Percentiles rank a stretch among this genome's conserved stretches.
Evolutionary conservation across 2,329 filamentous ascomycete species (phyloP).

Genomic region (Claviceps purpurea): DNA sequence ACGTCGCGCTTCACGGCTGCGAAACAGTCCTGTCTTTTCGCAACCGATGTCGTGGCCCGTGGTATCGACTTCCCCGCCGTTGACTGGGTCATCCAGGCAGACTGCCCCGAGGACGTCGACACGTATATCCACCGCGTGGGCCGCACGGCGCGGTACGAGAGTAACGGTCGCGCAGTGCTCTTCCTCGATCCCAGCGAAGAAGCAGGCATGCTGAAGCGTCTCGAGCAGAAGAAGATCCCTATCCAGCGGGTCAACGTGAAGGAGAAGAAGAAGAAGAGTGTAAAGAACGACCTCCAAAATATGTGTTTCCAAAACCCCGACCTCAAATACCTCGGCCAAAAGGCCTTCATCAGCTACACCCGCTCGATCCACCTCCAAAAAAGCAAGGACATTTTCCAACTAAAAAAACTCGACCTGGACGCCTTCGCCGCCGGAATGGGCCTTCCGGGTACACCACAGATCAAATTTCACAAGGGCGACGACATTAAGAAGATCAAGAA

Average conservation of each 20-base stretch:
- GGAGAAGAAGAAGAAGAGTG: conserved; percentile 76
- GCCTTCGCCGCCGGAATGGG: conserved; percentile 76
- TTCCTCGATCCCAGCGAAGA: conserved; percentile 92
- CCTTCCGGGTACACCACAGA: conserved; percentile 79
- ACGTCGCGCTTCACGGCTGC: conserved; percentile 70
- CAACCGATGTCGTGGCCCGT: conserved; percentile 87
- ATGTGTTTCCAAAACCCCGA: conserved; percentile 94
- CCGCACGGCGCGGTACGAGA: conserved; percentile 84
- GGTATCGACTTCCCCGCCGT: conserved; percentile 93
- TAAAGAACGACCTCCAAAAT: conserved; percentile 75
- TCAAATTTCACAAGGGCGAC: conserved; percentile 85
- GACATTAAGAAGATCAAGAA: conserved; percentile 83
- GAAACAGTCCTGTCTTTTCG: conserved; percentile 79
- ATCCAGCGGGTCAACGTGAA: conserved; percentile 78
- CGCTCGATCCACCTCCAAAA: conserved; percentile 77
- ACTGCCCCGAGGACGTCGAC: conserved; percentile 90
- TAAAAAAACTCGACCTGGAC: conserved; percentile 73
- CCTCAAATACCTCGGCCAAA: conserved; percentile 88
- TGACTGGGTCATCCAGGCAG: conserved; percentile 98
- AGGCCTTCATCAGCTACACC: conserved; percentile 85
- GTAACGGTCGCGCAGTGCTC: conserved; percentile 72
- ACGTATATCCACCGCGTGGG: conserved; percentile 97
- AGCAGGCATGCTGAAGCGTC: conserved; percentile 70
- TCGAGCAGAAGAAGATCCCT: conserved; percentile 82
- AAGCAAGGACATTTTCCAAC: conserved; percentile 81